Percentiles rank a stretch among this genome's conserved stretches.
Evolutionary conservation across 2,329 filamentous ascomycete species (phyloP).

Genomic region (Chrysoporthe puriensis): DNA sequence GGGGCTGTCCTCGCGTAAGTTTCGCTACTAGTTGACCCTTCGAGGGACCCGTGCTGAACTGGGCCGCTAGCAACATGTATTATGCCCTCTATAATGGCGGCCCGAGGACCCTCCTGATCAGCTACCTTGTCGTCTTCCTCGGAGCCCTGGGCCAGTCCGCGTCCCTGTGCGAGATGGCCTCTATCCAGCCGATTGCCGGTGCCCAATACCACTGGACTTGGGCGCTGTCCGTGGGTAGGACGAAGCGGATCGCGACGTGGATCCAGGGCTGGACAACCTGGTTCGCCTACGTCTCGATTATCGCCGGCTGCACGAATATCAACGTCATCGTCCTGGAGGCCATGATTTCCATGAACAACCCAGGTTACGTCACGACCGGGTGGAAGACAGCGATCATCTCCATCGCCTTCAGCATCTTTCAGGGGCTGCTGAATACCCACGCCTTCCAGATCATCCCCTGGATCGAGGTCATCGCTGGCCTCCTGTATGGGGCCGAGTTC

Average conservation of each 20-base stretch:
- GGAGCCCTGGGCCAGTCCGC: constrained; percentile 37
- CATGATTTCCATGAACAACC: constrained; percentile 22
- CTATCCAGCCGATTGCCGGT: constrained; percentile 44
- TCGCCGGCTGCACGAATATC: constrained; percentile 40
- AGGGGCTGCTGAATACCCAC: constrained; percentile 37
- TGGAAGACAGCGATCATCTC: constrained; percentile 42
- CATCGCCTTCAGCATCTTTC: constrained; percentile 35
- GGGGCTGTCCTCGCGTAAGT: constrained; percentile 4
- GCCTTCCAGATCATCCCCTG: constrained; percentile 43
- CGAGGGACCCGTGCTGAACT: no score
- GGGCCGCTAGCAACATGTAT: constrained; percentile 20
- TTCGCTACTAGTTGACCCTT: no score
- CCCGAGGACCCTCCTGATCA: constrained; percentile 38
- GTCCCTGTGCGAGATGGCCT: constrained; percentile 45
- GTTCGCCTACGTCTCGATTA: constrained; percentile 45
- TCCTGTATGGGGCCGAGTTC: constrained; percentile 33
- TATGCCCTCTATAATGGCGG: constrained; percentile 39
- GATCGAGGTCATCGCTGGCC: constrained; percentile 42
- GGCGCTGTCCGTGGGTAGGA: background rate
- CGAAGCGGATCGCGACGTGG: constrained; percentile 16
- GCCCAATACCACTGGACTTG: constrained; percentile 48
- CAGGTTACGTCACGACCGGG: constrained; percentile 21
- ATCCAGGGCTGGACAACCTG: constrained; percentile 44
- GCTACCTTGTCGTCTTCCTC: constrained; percentile 36
- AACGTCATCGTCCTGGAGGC: constrained; percentile 13